Evolutionary conservation across 2,329 filamentous ascomycete species (phyloP), one percentile per base, ranked within the genome.

Genomic region (Sclerotinia glacialis): DNA sequence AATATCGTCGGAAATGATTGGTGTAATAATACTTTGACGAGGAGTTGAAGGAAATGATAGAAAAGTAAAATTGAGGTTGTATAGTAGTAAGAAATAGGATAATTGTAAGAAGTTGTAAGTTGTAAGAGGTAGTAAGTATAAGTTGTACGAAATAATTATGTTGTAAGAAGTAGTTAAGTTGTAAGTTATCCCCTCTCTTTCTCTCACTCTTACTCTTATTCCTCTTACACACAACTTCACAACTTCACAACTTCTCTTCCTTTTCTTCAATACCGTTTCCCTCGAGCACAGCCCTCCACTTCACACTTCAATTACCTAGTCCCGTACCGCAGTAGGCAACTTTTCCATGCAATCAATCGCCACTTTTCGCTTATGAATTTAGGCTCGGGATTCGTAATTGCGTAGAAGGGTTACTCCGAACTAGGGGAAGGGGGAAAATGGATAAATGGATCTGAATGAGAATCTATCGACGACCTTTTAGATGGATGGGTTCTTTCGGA

Each of bases 321-420:
- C 12, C 37, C 12, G 37, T 14, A 40, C 37, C 12, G 37, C 12
- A 14, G 37, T 37, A 3, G 50, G 40, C 40, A 59, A 59, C 23
- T 46, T 31, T 37, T n/a, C 23, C 23, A 44, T 55, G 44, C 44
- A 65, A 40, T 61, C 44, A 65, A 40, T 61, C 54, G 64, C 64
- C 64, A 65, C 64, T 65, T 65, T 65, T 61, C 64, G 64, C 64
- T 65, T 65, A 65, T 61, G 46, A 31, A 61, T 59, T 34, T 50
- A 65, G 54, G 63, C 63, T 65, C 44, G 64, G 21, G 55, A 23
- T 23, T 50, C 54, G 55, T 60, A 65, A 65, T 65, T 65, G 14
- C 34, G 60, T 50, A 65, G 54, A 65, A 59, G 28, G 2, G 11
- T 37, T 37, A 37, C 44, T 28, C 60, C n/a, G 26, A 47, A 46